Base-by-base conservation (phyloP, 106 monocot species). In the Gastrodia elata region DNA sequence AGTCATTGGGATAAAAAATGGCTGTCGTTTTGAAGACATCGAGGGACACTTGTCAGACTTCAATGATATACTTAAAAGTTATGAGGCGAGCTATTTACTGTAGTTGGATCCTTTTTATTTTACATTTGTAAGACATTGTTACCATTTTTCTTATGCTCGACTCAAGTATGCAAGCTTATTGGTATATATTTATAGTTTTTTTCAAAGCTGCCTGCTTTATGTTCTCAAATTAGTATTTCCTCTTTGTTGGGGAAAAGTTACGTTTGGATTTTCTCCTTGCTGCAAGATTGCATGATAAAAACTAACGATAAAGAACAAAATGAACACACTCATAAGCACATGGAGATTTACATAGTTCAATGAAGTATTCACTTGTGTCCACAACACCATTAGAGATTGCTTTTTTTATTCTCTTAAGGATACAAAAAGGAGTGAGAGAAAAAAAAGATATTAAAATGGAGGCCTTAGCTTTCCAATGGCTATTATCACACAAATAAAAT, bases 1-100 rank as follows among this genome's bases (percentile, higher is more conserved):
- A 70, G 73, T 90, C 56, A 92, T 97, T 80, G 96, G 96, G 44
- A 92, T 97, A 39, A 78, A 52, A 84, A 58, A 61, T 70, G 76
- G 78, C 64, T 82, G 78, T 73, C 74, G 42, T 58, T 73, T 68
- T 38, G 46, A 52, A 58, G 85, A 92, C 84, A 71, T 88, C 22
- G 78, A 81, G 41, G 43, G 68, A 13, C 89, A 90, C 77, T 71
- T 96, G 64, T 75, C 73, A 55, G 92, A 96, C 44, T 92, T 96
- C 79, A 90, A 90, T 27, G 79, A 64, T 67, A 88, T 96, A 67
- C 76, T 96, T 42, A 83, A 83, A 81, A 55, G 68, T 42, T 96
- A 90, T 74, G 96, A 90, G 96, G 96, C 86, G 74, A 64, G 42
- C 15, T 5, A 48, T 58, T 13, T 58, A 1, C 57, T 25, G 7